Base-by-base conservation (phyloP, 2,329 filamentous ascomycete genomes). In the Colletotrichum karsti region DNA sequence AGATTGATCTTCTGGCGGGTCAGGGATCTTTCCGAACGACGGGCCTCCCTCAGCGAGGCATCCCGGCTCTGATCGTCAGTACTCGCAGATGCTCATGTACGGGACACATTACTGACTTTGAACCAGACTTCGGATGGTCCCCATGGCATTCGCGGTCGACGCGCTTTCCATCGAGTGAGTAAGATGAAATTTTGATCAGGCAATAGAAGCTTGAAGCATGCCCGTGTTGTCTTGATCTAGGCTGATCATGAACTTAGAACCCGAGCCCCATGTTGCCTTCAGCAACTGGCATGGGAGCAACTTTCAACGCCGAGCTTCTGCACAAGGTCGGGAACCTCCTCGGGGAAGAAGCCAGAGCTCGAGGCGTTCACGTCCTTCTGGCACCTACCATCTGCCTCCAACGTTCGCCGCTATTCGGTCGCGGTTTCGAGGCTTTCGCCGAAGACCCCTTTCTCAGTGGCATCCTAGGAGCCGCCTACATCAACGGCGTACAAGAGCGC, bases 321-420 rank as follows among this genome's bases (percentile, higher is more conserved):
- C 78, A 85, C 51, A 77, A 85, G 56, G 83, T 90, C 20, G 90
- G 90, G 12, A 78, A 82, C 13, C 79, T 88, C 18, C 84, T 92
- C 63, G 90, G 85, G n/a, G 83, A 87, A 24, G 90, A 81, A 48
- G 73, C 76, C 1, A 71, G 73, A 13, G 74, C 72, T 57, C 95
- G 95, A 79, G 91, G 90, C 56, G 86, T 91, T 8, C 90, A 93
- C 72, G 86, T 93, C 15, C 88, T 92, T 71, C 83, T 95, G 9
- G 92, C 91, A 2, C 92, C 92, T 0, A 87, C 84, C 0, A 81
- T 86, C 39, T 85, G 81, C 71, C 84, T 85, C 39, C 82, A 85
- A 42, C 79, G 83, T 5, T 81, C 80, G 12, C 84, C 83, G 0
- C 77, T 85, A 0, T 83, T 83, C 7, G 84, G 84, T 4, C 80